Base-by-base conservation (phyloP, 768 basidiomycete species). In the Obba rivulosa region DNA sequence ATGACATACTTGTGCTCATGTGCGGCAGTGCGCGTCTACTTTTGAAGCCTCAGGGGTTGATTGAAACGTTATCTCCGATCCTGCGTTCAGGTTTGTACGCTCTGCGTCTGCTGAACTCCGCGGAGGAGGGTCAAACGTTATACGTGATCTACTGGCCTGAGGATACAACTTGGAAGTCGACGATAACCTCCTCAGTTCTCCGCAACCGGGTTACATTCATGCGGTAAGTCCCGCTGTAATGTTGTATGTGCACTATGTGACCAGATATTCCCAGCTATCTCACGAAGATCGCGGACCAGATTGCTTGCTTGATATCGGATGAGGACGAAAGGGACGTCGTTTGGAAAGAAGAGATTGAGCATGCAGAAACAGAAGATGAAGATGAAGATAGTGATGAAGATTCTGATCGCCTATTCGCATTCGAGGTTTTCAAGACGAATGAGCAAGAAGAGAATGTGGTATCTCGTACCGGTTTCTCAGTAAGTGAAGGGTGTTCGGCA, bases 111-210 rank as follows among this genome's bases (percentile, higher is more conserved):
- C 18, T 49, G 17, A 28, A 22, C n/a, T 41, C n/a, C 20, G 38
- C 41, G 11, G 50, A 31, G 1, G 51, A 51, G 2, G 22, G 39
- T 1, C 59, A 66, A 21, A 45, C 54, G 11, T 43, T 76, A 7
- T 79, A 76, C 43, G 69, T 79, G 13, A 54, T 83, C 5, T 82
- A 78, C 48, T 84, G 83, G 82, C 81, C 81, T 0, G 79, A 84
- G 50, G 68, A 77, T 24, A 69, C 63, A 0, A 82, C 81, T 0
- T 83, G 81, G 81, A 58, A 75, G 28, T 79, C 81, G 57, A 62
- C 66, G 13, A 72, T 77, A 0, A 31, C 63, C 5, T 64, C 71
- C 1, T 64, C 77, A 3, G 70, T 78, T 41, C 57, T 67, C 23
- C 70, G 74, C 2, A 83, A 81, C 62, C 69, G 81, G 5, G 66